These are phyloP conservation scores for Aspergillus carlsbadensis DNA, from an alignment of 495 filamentous ascomycete genomes.

Conservation along the genomic window DNA sequence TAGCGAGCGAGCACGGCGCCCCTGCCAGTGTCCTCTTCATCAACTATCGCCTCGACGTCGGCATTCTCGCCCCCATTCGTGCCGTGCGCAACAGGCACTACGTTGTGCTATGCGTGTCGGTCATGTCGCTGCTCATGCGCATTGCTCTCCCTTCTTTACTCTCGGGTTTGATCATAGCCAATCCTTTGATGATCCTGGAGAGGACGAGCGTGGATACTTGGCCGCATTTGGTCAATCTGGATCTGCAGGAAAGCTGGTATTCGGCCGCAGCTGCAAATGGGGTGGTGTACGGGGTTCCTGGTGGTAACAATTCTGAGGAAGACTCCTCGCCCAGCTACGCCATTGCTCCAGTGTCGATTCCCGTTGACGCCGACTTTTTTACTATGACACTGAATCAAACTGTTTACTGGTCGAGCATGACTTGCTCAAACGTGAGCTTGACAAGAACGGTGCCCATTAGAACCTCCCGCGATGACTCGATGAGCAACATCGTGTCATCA, in stretches of 20 bases:
- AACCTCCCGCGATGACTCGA: too few species aligned
- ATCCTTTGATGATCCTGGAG: slow-evolving; percentile 1
- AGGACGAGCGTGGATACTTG: slow-evolving; percentile 20
- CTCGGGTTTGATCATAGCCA: slow-evolving; percentile 19
- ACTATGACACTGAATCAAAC: too few species aligned
- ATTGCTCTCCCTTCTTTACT: slow-evolving; percentile 21
- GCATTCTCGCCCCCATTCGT: slow-evolving; percentile 19
- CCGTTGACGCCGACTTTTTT: too few species aligned
- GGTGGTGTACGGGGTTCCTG: too few species aligned
- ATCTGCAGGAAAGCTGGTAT: slow-evolving; percentile 19
- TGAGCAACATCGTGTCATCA: too few species aligned
- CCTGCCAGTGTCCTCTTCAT: slow-evolving; percentile 24
- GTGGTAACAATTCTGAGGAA: too few species aligned
- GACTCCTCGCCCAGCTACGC: too few species aligned
- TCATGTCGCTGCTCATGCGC: slow-evolving; percentile 17
- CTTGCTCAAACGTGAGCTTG: too few species aligned
- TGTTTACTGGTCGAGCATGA: too few species aligned
- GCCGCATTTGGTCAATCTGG: slow-evolving; percentile 21
- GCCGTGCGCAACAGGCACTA: slow-evolving; percentile 26
- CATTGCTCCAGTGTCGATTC: too few species aligned
- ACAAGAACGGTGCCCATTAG: too few species aligned
- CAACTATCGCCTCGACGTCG: slow-evolving; percentile 26
- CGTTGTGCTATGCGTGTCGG: slow-evolving; percentile 21
- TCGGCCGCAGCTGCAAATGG: neutral
- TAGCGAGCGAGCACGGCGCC: slow-evolving; percentile 10